Base-by-base conservation (phyloP, 2,329 filamentous ascomycete species). In the Aspergillus felis region DNA sequence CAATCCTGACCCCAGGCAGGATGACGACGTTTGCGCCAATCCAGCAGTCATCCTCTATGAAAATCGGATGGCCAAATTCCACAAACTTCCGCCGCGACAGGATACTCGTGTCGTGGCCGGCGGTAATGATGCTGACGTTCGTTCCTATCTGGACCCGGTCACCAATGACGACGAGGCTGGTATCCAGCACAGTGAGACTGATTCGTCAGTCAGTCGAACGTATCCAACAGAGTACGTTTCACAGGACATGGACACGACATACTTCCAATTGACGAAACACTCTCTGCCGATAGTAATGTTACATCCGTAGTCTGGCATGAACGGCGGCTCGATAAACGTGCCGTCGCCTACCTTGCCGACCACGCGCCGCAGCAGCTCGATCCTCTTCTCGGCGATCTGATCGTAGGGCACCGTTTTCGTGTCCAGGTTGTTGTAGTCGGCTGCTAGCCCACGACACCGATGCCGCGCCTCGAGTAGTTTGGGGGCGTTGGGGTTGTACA, bases 101-200 rank as follows among this genome's bases (percentile, higher is more conserved):
- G 4, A 84, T 75, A 47, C 79, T 79, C 0, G 75, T 76, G 61
- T 84, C 80, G 59, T 84, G 82, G 10, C 79, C 81, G 0, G 81
- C 82, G 0, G 78, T 78, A 57, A 81, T 81, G 38, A 84, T 82
- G 54, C 71, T 74, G 1, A 84, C 81, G 28, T 81, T 79, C 0
- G 82, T 80, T 0, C 82, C 82, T 47, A 83, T 73, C 70, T 83
- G 79, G 14, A 81, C 79, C 1, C 81, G 70, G 24, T 83, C 76
- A 1, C 82, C 82, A 24, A 84, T 82, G 0, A 77, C 76, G 1
- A 85, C 79, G 0, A 84, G 69, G 1, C 76, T 77, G 28, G 79
- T 82, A 61, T 85, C 82, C 9, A 84, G 69, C 28, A 84, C 79
- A 0, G 79, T 74, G 22, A 84, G 78, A 64, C 88, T 90, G 29